Percentiles rank a stretch among this genome's conserved stretches.
Evolutionary conservation across 176 grass and related monocot species (phyloP).

Genomic region (Triticum dicoccoides): DNA sequence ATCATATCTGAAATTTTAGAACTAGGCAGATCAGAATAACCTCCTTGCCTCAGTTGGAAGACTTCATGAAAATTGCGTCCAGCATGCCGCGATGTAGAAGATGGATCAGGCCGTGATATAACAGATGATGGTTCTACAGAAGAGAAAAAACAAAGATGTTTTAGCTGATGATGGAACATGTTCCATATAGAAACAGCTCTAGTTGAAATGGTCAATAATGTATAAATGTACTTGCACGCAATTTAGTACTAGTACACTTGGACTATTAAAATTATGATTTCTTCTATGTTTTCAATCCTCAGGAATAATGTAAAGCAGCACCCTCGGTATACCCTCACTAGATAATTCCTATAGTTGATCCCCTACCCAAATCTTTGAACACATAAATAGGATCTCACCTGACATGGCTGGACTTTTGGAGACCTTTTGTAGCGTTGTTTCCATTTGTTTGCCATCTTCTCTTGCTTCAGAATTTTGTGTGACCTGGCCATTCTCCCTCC

Average conservation of each 20-base stretch:
- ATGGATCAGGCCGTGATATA: slow-evolving; percentile 25
- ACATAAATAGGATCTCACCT: slow-evolving; percentile 27
- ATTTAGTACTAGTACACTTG: not conserved
- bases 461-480: slow-evolving; percentile 6
- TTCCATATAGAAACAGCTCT: slow-evolving; percentile 3
- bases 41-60: slow-evolving; percentile 57
- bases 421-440: slow-evolving; percentile 16
- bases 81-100: slow-evolving; percentile 46
- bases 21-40: slow-evolving; percentile 58
- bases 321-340: not conserved
- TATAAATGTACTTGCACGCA: not conserved
- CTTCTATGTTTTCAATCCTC: not conserved
- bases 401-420: slow-evolving; percentile 16
- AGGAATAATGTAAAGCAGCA: not conserved
- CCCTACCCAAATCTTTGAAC: not conserved
- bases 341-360: not conserved
- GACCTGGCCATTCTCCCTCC: slow-evolving; percentile 22
- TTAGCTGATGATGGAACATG: not conserved
- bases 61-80: slow-evolving; percentile 73
- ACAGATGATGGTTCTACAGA: slow-evolving; percentile 43
- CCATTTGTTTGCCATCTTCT: slow-evolving; percentile 19
- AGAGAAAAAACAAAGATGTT: slow-evolving; percentile 3
- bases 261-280: not conserved
- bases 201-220: not conserved
- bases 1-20: slow-evolving; percentile 72